Conservation (phyloP, 2,329 filamentous ascomycete genomes). For the Ophiocordyceps australis region DNA sequence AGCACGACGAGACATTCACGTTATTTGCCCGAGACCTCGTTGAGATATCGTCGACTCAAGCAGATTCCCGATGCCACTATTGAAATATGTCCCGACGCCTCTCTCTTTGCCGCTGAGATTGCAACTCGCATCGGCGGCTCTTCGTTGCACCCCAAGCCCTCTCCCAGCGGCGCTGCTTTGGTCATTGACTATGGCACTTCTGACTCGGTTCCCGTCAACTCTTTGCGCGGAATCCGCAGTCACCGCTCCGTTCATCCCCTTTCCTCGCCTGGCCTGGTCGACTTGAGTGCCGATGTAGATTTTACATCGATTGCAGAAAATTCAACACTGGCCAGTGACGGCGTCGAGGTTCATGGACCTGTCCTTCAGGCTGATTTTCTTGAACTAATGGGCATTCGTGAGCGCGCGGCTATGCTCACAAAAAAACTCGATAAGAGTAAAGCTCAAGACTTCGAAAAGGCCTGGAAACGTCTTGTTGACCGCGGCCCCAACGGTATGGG, state of each 20-base stretch:
- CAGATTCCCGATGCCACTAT: constrained; percentile 51
- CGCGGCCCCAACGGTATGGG: constrained; percentile 76
- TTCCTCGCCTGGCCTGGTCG: constrained; percentile 60
- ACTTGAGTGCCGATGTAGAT: constrained; percentile 86
- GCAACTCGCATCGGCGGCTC: constrained; percentile 68
- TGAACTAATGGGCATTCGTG: constrained; percentile 61
- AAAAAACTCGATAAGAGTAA: constrained; percentile 27
- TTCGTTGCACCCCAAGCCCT: constrained; percentile 29
- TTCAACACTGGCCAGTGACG: constrained; percentile 55
- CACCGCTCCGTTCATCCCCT: constrained; percentile 71
- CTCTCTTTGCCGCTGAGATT: constrained; percentile 65
- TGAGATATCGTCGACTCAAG: constrained; percentile 62
- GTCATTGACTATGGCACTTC: constrained; percentile 87
- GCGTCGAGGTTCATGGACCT: constrained; percentile 83
- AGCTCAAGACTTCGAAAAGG: constrained; percentile 45
- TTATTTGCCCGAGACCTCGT: constrained; percentile 67
- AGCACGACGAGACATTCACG: constrained; percentile 64
- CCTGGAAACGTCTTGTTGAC: constrained; percentile 74
- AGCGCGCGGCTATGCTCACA: constrained; percentile 53
- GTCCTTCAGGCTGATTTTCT: constrained; percentile 74
- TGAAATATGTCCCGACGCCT: constrained; percentile 79
- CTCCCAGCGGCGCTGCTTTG: constrained; percentile 69
- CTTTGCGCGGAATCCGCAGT: constrained; percentile 68
- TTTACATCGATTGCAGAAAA: constrained; percentile 75
- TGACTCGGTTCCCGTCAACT: constrained; percentile 66